phyloP scores from a whole-genome alignment of 108 stramenopile species.

The Discostella pseudostelligera region DNA sequence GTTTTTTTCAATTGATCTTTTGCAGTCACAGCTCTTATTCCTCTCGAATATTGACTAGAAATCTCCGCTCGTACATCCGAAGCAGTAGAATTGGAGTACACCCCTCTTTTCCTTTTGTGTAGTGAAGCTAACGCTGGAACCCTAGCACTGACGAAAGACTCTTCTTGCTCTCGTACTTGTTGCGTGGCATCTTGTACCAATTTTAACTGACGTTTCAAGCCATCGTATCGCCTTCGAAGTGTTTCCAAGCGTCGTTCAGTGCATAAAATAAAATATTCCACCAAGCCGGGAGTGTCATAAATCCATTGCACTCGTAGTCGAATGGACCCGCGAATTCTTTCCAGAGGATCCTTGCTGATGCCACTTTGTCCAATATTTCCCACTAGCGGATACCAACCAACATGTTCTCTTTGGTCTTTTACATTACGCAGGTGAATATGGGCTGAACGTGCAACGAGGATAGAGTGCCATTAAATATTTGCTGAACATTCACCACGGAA shows the following conservation, averaged over 20 bases:
- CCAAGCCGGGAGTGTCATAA: constrained; percentile 56
- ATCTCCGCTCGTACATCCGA: constrained; percentile 9
- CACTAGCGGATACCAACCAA: constrained; percentile 88
- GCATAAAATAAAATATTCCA: constrained; percentile 70
- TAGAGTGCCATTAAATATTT: background rate
- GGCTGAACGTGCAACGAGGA: constrained; percentile 14
- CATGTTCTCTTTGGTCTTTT: constrained; percentile 63
- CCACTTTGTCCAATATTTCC: constrained; percentile 72
- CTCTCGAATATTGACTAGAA: background rate
- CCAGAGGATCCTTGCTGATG: constrained; percentile 52
- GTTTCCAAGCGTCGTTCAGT: constrained; percentile 55
- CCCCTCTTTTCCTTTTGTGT: constrained; percentile 17
- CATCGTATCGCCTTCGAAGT: constrained; percentile 44
- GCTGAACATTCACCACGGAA: background rate
- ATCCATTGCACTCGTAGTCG: constrained; percentile 83
- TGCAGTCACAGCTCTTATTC: constrained; percentile 10
- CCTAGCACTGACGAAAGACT: constrained; percentile 11
- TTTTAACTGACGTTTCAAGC: constrained; percentile 60
- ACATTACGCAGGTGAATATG: constrained; percentile 73
- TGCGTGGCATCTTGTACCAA: constrained; percentile 41
- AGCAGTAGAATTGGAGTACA: background rate
- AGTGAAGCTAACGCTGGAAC: constrained; percentile 28
- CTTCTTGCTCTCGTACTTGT: constrained; percentile 45
- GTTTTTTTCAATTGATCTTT: constrained; percentile 14
- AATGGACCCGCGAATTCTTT: constrained; percentile 74